Percentiles rank a stretch among this genome's conserved stretches.
Evolutionary conservation across 768 basidiomycete genomes (phyloP).

Genomic region (Tylopilus sp.): DNA sequence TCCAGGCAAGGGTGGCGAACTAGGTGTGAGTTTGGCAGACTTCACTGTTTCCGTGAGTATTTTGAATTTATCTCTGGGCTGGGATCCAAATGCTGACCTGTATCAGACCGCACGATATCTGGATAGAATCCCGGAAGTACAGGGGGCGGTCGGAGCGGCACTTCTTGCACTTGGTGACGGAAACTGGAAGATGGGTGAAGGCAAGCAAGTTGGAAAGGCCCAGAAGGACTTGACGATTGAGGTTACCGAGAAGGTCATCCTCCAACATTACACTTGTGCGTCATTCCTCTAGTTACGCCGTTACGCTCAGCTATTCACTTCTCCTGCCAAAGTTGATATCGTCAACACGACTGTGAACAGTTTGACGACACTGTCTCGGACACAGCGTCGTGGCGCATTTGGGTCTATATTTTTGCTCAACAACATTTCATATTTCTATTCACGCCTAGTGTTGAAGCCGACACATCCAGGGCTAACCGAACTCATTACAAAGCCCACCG

Average conservation of each 20-base stretch:
- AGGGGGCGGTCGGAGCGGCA: constrained; percentile 61
- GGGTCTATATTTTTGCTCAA: constrained; percentile 78
- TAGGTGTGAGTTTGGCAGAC: constrained; percentile 62
- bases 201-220: constrained; percentile 56
- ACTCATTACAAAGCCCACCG: constrained; percentile 58
- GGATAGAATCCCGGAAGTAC: constrained; percentile 66
- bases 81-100: not conserved
- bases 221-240: constrained; percentile 40
- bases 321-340: constrained; percentile 59
- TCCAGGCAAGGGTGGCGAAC: constrained; percentile 51
- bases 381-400: constrained; percentile 58
- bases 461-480: constrained; percentile 42
- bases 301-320: not conserved
- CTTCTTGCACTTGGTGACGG: constrained; percentile 76
- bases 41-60: constrained; percentile 50
- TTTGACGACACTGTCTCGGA: constrained; percentile 60
- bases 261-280: constrained; percentile 77
- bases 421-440: constrained; percentile 69
- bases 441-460: constrained; percentile 54
- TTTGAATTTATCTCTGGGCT: not conserved
- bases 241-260: constrained; percentile 53
- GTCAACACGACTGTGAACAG: constrained; percentile 60
- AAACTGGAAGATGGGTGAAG: constrained; percentile 92
- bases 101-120: constrained; percentile 67
- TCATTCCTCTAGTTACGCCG: constrained; percentile 7